These are phyloP conservation scores for Trypanosoma rangeli DNA, from an alignment of 208 protist genomes.

Conservation along the genomic window DNA sequence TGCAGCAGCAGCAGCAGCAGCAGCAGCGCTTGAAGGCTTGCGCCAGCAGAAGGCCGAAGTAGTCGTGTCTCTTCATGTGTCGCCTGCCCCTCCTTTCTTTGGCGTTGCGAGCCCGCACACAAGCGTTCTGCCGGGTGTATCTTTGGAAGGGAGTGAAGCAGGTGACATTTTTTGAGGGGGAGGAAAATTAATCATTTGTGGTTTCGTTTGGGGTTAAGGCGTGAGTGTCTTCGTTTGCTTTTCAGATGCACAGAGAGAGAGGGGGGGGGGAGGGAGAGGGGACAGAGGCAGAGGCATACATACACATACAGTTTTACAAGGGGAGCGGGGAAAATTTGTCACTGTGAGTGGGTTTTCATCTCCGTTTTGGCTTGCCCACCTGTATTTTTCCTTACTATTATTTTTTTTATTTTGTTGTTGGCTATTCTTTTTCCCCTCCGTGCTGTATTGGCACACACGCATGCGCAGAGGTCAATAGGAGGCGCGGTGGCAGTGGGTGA, in stretches of 20 bases:
- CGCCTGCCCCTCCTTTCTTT: not conserved
- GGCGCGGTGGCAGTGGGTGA: not conserved
- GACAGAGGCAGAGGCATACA: too few species aligned
- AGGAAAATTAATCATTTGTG: not conserved
- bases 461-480: not conserved
- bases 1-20: slow-evolving; percentile 18
- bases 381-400: not conserved
- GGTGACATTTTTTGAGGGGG: not conserved
- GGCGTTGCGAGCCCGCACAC: not conserved
- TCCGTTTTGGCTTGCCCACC: slow-evolving; percentile 5
- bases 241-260: not conserved
- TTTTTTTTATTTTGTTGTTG: slow-evolving; percentile 15
- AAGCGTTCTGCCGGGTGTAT: not conserved
- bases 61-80: not conserved
- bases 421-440: not conserved
- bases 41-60: not conserved
- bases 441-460: not conserved
- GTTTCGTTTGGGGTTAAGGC: not conserved
- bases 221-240: not conserved
- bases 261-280: too few species aligned
- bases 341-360: slow-evolving; percentile 2
- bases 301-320: not conserved
- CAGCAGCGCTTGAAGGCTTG: slow-evolving; percentile 5
- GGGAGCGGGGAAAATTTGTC: not conserved
- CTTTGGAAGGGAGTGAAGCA: too few species aligned